phyloP scores from a whole-genome alignment of 164 flowering plant species.

The Brasenia schreberi region DNA sequence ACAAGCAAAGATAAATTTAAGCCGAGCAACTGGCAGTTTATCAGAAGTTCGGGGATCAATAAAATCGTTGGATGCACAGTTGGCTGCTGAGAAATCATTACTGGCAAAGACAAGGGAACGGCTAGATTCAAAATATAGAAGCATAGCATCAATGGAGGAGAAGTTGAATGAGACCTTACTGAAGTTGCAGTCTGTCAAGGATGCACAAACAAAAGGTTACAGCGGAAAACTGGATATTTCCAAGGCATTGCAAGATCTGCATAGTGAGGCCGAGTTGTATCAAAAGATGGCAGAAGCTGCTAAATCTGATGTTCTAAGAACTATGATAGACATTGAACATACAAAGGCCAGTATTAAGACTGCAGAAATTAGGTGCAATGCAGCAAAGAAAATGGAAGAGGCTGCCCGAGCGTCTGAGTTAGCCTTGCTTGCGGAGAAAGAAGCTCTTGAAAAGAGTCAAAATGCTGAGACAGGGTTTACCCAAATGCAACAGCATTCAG shows the following conservation, averaged over 20 bases:
- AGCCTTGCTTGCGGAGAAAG: constrained; percentile 66
- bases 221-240: constrained; percentile 33
- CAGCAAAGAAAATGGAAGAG: constrained; percentile 80
- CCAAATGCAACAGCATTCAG: constrained; percentile 11
- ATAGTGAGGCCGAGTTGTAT: constrained; percentile 53
- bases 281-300: constrained; percentile 66
- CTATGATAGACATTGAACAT: constrained; percentile 58
- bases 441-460: constrained; percentile 35
- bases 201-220: constrained; percentile 15
- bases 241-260: constrained; percentile 44
- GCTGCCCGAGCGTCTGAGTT: constrained; percentile 87
- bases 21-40: constrained; percentile 58
- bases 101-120: constrained; percentile 72
- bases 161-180: constrained; percentile 39
- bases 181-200: constrained; percentile 34
- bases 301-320: constrained; percentile 38
- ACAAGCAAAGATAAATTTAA: constrained; percentile 78
- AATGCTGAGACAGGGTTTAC: constrained; percentile 10
- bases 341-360: constrained; percentile 47
- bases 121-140: constrained; percentile 41
- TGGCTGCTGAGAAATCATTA: constrained; percentile 55
- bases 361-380: constrained; percentile 64
- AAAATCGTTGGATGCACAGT: constrained; percentile 47
- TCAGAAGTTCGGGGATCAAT: constrained; percentile 65
- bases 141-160: constrained; percentile 51